Evolutionary conservation across 345 rosid species (phyloP), one percentile per base, ranked within the genome.

Genomic region (Dipteronia dyeriana): DNA sequence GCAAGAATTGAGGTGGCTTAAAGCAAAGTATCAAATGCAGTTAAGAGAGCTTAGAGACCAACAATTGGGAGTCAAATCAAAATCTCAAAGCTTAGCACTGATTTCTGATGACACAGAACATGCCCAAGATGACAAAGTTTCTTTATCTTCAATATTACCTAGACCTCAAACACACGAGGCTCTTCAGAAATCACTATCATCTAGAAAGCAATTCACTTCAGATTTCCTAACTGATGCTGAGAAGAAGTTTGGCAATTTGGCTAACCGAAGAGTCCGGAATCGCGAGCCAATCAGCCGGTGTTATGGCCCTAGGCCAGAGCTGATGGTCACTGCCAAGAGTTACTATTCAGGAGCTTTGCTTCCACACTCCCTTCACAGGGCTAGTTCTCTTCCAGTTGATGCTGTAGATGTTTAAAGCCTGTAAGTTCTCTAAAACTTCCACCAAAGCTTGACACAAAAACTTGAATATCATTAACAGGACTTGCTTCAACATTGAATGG

Each of bases 341-440:
- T 86, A 85, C 81, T 85, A 78, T 51, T 31, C 73, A 1, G 87
- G 87, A 60, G 62, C 75, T 34, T 80, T 91, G 77, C 87, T 86
- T 79, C 92, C 90, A 10, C 85, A 84, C 31, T 84, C 89, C 38
- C 92, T 95, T 67, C 87, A 86, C 57, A 79, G 97, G 70, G 89
- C 98, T 19, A 87, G 93, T 64, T 93, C 99, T 34, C 98, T 96
- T 68, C 97, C 98, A 0, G 97, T 93, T 3, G 98, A 93, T 77
- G 91, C 97, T 6, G 86, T 91, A 59, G 94, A 93, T 80, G 84
- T 93, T 26, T 95, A 79, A 83, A 45, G 14, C 66, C 39, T 53
- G 77, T 20, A 14, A 66, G n/a, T 66, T 34, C 68, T 57, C 57
- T 9, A 65, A 66, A 49, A 29, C 38, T 43, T 61, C 75, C 74